Conservation (phyloP, 2,329 filamentous ascomycete species). For the Penicillium italicum region DNA sequence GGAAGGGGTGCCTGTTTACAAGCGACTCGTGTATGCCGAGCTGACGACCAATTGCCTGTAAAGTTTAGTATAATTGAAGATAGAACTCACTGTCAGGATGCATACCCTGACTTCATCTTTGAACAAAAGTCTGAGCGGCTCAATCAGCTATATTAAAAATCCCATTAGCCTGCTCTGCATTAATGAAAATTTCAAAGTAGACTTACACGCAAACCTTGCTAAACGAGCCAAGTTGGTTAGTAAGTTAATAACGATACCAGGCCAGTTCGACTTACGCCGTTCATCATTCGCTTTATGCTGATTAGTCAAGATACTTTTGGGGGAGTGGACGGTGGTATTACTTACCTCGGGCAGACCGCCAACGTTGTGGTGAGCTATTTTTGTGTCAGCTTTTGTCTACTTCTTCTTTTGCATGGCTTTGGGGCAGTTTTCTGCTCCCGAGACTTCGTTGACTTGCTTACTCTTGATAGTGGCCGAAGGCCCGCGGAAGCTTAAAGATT, state of each 20-base stretch:
- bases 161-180: neutral
- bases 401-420: neutral
- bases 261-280: neutral
- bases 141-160: conserved; percentile 50
- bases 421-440: neutral
- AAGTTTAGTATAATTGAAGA: neutral
- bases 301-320: neutral
- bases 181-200: neutral
- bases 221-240: neutral
- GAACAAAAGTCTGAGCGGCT: conserved; percentile 75
- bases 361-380: neutral
- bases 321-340: neutral
- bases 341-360: neutral
- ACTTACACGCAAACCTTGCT: neutral
- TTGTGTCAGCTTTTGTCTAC: neutral
- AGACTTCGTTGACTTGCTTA: conserved; percentile 49
- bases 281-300: neutral
- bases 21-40: conserved; percentile 70
- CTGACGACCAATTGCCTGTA: conserved; percentile 55
- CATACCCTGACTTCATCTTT: conserved; percentile 70
- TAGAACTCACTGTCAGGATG: conserved; percentile 22
- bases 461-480: conserved; percentile 70
- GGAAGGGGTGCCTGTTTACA: conserved; percentile 71
- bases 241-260: neutral
- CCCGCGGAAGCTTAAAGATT: conserved; percentile 69